Conservation (phyloP, 2,329 filamentous ascomycete species). For the Fusarium torreyae region DNA sequence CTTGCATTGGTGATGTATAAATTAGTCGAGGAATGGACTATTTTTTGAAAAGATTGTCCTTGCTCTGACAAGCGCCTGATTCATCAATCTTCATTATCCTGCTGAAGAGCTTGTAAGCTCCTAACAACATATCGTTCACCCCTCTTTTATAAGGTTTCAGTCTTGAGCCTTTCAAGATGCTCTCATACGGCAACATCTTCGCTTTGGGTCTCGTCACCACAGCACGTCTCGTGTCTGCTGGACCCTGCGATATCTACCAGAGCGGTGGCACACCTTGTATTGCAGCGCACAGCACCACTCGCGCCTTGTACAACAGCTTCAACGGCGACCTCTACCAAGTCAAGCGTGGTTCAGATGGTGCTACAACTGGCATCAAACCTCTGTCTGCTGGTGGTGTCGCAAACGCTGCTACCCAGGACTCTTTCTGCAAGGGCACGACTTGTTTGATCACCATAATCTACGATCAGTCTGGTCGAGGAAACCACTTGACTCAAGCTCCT, state of each 20-base stretch:
- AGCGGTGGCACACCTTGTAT: slow-evolving; percentile 28
- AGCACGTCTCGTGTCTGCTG: slow-evolving; percentile 20
- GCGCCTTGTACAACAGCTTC: slow-evolving; percentile 9
- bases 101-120: no score
- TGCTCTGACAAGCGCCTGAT: no score
- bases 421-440: slow-evolving; percentile 72
- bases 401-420: slow-evolving; percentile 72
- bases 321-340: slow-evolving; percentile 26
- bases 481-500: slow-evolving; percentile 73
- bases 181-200: slow-evolving; percentile 17
- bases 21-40: no score
- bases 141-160: no score
- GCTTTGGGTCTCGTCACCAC: slow-evolving; percentile 6
- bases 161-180: not conserved
- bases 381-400: slow-evolving; percentile 72
- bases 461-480: slow-evolving; percentile 74
- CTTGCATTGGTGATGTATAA: no score
- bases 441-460: slow-evolving; percentile 76
- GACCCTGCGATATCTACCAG: slow-evolving; percentile 32
- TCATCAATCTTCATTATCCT: no score
- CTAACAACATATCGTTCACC: no score
- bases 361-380: slow-evolving; percentile 13
- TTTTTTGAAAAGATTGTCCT: no score
- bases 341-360: slow-evolving; percentile 33
- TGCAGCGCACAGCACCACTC: slow-evolving; percentile 30